Evolutionary conservation across 495 filamentous ascomycete genomes (phyloP).

Genomic region (Penicillium cataractarum): DNA sequence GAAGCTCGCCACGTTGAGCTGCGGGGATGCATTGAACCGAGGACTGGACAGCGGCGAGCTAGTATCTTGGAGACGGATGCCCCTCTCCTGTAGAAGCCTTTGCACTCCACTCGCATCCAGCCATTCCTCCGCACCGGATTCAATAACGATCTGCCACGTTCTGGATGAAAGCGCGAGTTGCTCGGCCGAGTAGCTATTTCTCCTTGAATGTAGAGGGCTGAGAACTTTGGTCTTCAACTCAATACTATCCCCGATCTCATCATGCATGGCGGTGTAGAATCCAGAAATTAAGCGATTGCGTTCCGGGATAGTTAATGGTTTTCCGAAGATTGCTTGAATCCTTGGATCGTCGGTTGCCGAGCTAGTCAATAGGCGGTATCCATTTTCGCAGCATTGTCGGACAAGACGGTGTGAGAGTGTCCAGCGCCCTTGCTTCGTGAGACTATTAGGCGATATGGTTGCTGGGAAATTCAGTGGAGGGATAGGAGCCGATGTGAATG

Average conservation of each 20-base stretch:
- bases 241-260: slow-evolving; percentile 23
- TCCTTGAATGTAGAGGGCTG: slow-evolving; percentile 16
- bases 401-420: slow-evolving; percentile 35
- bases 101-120: slow-evolving; percentile 39
- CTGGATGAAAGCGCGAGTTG: slow-evolving; percentile 21
- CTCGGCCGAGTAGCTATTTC: slow-evolving; percentile 18
- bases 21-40: slow-evolving; percentile 14
- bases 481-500: slow-evolving; percentile 11
- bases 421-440: slow-evolving; percentile 21
- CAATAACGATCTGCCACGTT: slow-evolving; percentile 30
- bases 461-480: slow-evolving; percentile 17
- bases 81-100: slow-evolving; percentile 27
- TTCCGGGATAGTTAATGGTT: slow-evolving; percentile 18
- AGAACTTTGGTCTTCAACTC: slow-evolving; percentile 28
- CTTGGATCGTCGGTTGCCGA: slow-evolving; percentile 13
- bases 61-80: slow-evolving; percentile 19
- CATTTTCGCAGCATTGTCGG: slow-evolving; percentile 31
- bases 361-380: slow-evolving; percentile 30
- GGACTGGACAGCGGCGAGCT: slow-evolving; percentile 16
- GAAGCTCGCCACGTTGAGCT: slow-evolving; percentile 29
- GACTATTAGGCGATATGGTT: slow-evolving; percentile 14
- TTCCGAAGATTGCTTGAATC: slow-evolving; percentile 29
- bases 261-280: slow-evolving; percentile 27
- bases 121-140: slow-evolving; percentile 27
- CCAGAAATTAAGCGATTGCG: slow-evolving; percentile 25